Evolutionary conservation across 164 flowering plant genomes (phyloP).

Genomic region (Sedum album): DNA sequence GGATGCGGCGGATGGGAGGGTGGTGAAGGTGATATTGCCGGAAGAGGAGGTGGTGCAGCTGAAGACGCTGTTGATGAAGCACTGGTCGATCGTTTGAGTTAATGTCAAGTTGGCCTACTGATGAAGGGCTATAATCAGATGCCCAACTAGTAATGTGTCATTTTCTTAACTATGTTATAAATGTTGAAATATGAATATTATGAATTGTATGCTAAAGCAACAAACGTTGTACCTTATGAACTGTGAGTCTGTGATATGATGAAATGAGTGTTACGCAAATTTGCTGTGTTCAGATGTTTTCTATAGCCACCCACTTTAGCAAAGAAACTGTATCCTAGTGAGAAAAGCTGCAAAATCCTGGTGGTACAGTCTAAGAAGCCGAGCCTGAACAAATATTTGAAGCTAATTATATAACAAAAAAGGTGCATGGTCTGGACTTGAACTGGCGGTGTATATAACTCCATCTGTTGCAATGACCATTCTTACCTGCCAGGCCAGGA

Average conservation of each 20-base stretch:
- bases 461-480: not conserved
- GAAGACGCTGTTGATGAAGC: conserved; percentile 16
- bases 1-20: conserved; percentile 14
- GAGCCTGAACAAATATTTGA: no score
- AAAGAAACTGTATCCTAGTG: no score
- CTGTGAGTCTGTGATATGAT: no score
- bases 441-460: not conserved
- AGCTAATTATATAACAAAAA: no score
- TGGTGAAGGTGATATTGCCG: conserved; percentile 27
- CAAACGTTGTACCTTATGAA: no score
- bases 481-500: not conserved
- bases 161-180: no score
- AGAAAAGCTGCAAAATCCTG: no score
- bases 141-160: not conserved
- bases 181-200: no score
- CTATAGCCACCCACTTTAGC: no score
- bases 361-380: no score
- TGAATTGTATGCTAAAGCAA: not conserved
- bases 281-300: no score
- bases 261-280: no score
- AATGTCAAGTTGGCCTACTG: not conserved
- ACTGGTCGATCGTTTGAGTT: conserved; percentile 17
- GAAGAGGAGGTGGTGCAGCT: conserved; percentile 21
- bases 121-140: not conserved
- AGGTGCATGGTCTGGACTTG: not conserved